Evolutionary conservation across 257 asterid genomes (phyloP).

Genomic region (Mentha longifolia): DNA sequence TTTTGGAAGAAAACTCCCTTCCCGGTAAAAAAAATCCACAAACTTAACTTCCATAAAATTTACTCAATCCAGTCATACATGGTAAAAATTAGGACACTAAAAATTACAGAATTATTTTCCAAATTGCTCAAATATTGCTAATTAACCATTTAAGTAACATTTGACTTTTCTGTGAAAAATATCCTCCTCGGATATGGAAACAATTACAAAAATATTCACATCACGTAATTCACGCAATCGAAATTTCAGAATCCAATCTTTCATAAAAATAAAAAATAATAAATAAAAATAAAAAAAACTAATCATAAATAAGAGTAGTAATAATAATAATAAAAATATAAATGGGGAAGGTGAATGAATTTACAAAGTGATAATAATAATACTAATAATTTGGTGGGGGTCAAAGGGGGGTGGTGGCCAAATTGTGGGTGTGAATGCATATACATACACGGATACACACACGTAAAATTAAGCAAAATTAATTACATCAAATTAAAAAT

Average conservation of each 20-base stretch:
- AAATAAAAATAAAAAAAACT: too few relatives aligned
- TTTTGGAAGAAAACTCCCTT: not conserved
- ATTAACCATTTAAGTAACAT: not conserved
- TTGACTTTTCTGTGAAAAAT: not conserved
- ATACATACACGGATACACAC: not conserved
- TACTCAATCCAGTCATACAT: not conserved
- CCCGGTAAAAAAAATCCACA: not conserved
- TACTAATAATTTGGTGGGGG: constrained; percentile 36
- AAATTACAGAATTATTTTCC: not conserved
- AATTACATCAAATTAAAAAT: too few relatives aligned
- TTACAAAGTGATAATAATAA: constrained; percentile 4
- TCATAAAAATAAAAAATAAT: too few relatives aligned
- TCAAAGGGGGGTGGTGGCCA: constrained; percentile 47
- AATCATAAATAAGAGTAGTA: not conserved
- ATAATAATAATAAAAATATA: not conserved
- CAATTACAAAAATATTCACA: not conserved
- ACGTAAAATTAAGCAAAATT: not conserved
- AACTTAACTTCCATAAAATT: not conserved
- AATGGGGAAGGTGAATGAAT: constrained; percentile 39
- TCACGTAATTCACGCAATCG: constrained; percentile 11
- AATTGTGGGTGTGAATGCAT: constrained; percentile 40
- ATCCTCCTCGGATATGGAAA: not conserved
- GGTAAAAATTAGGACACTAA: not conserved
- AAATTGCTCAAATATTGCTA: not conserved
- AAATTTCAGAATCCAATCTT: constrained; percentile 27